phyloP scores from a whole-genome alignment of 2,329 filamentous ascomycete genomes.

The Tolypocladium amazonense region DNA sequence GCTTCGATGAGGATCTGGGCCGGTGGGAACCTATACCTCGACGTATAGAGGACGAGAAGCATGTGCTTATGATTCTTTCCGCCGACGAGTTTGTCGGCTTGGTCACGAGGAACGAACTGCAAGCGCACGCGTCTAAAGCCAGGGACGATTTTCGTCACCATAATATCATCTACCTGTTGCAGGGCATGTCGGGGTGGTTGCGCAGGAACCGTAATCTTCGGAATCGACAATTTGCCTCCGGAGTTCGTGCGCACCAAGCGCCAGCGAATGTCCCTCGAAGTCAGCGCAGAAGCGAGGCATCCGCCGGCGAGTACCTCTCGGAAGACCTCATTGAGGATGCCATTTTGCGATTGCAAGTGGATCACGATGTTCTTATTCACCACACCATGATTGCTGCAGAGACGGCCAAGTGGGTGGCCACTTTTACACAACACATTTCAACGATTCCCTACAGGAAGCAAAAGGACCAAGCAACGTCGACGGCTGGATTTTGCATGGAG shows the following conservation, averaged over 20 bases:
- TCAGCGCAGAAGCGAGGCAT: constrained; percentile 28
- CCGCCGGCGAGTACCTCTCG: constrained; percentile 40
- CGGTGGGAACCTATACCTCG: constrained; percentile 53
- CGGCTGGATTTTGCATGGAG: constrained; percentile 69
- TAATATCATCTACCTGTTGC: constrained; percentile 58
- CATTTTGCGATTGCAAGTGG: constrained; percentile 57
- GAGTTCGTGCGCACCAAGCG: constrained; percentile 41
- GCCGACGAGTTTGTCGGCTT: constrained; percentile 58
- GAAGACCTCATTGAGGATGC: constrained; percentile 63
- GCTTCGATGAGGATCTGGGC: constrained; percentile 48
- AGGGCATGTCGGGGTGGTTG: constrained; percentile 57
- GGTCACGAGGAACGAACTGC: constrained; percentile 39
- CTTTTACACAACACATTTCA: constrained; percentile 70
- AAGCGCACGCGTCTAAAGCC: constrained; percentile 47
- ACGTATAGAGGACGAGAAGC: constrained; percentile 44
- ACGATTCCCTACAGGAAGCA: constrained; percentile 60
- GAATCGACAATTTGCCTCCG: constrained; percentile 57
- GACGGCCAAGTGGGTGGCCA: constrained; percentile 61
- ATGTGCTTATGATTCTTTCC: constrained; percentile 50
- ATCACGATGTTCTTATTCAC: constrained; percentile 57
- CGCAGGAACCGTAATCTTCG: constrained; percentile 56
- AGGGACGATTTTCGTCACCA: constrained; percentile 40
- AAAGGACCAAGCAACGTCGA: constrained; percentile 35
- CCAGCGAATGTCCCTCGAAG: constrained; percentile 13
- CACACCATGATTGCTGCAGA: constrained; percentile 52